Evolutionary conservation across 768 basidiomycete genomes (phyloP).

Genomic region (Mycena metata): DNA sequence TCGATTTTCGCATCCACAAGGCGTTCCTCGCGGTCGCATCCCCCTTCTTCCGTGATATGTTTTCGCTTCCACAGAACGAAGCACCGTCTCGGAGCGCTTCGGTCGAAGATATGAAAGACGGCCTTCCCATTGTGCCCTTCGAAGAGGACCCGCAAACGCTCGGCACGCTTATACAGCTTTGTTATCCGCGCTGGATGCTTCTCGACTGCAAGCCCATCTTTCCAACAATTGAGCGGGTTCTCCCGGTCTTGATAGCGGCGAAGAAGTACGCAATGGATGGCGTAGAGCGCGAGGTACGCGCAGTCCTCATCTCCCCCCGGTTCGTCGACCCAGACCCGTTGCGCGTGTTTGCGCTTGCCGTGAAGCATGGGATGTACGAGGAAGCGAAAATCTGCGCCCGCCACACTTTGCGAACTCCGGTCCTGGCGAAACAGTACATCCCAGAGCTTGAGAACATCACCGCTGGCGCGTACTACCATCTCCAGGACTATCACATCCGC

Average conservation of each 20-base stretch:
- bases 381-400: slow-evolving; percentile 39
- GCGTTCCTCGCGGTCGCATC: slow-evolving; percentile 13
- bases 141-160: slow-evolving; percentile 22
- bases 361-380: slow-evolving; percentile 27
- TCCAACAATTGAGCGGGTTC: slow-evolving; percentile 24
- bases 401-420: slow-evolving; percentile 37
- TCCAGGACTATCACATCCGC: slow-evolving; percentile 48
- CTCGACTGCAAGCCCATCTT: slow-evolving; percentile 19
- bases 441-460: slow-evolving; percentile 49
- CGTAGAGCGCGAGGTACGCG: slow-evolving; percentile 33
- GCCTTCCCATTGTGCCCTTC: slow-evolving; percentile 19
- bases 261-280: slow-evolving; percentile 45
- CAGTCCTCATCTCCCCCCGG: slow-evolving; percentile 28
- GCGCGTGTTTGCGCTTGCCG: slow-evolving; percentile 40
- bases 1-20: slow-evolving; percentile 27
- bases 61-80: slow-evolving; percentile 24
- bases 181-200: slow-evolving; percentile 22
- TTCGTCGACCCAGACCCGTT: slow-evolving; percentile 39
- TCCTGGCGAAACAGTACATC: slow-evolving; percentile 41
- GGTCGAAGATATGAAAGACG: slow-evolving; percentile 7
- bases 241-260: slow-evolving; percentile 35
- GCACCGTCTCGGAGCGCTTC: not conserved
- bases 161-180: slow-evolving; percentile 17
- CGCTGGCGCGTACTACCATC: slow-evolving; percentile 45
- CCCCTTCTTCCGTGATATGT: slow-evolving; percentile 8